Evolutionary conservation across 192 early-diverging fungal genomes (phyloP), one percentile per base, ranked within the genome.

Genomic region (Chytriomyces sp.): DNA sequence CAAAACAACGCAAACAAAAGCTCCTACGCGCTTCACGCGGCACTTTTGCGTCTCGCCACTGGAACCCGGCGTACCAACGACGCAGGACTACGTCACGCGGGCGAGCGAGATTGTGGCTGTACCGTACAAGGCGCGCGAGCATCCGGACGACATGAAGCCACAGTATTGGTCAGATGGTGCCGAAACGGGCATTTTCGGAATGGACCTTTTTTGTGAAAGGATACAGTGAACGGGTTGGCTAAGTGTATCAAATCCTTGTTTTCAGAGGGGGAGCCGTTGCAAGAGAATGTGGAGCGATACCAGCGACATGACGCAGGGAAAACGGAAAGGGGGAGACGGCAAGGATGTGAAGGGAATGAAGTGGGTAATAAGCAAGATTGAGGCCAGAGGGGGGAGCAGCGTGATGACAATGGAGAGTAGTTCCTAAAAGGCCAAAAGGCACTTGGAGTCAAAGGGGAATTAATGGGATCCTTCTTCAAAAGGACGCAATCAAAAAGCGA

Each of bases 11-110:
- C 33, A 34, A 61, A 22, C 19, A 12, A 5, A 17, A 68, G 65
- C 52, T 39, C 38, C 65, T 53, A 68, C 52, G 49, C 30, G 4
- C 32, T 68, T 68, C 65, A 68, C 65, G 6, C 26, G 65, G 17
- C 65, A 68, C 28, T 54, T 68, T 10, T 68, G 52, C 6, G 30
- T 68, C 33, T 31, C 54, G 8, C 65, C 65, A 19, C 26, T 68
- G 26, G 49, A 40, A n/a, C 17, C 39, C 10, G 26, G n/a, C 19
- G 5, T 68, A 17, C 65, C 65, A 31, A 33, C 44, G n/a, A 8
- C 25, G 6, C 2, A 32, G 2, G 52, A 68, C 1, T 68, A 44
- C 55, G 0, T 38, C 10, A 19, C 19, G 12, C 7, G 34, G 5
- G 65, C 65, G 1, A 33, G 12, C 4, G 30, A 31, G 7, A 19